A percentile compares a stretch with the other conserved stretches of the same genome.
Conservation (phyloP, 140 eudicot species). For the Oenanthe javanica region DNA sequence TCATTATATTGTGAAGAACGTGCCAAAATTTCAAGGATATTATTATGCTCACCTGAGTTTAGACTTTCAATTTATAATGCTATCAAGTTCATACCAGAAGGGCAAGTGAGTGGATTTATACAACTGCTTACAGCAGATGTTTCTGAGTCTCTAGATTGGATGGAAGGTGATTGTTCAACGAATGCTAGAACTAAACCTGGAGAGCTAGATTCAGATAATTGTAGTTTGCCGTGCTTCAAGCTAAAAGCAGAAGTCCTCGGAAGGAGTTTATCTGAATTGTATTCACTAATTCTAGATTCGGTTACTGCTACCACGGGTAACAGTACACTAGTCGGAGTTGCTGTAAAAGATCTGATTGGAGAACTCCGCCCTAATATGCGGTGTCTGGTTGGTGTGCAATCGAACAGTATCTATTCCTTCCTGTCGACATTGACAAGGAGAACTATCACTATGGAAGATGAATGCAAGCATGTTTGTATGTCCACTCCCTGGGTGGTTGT, state of each 20-base stretch:
- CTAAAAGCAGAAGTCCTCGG: conserved; percentile 60
- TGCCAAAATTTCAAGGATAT: conserved; percentile 44
- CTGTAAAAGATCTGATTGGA: conserved; percentile 41
- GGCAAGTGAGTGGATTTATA: neutral
- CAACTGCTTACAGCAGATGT: conserved; percentile 47
- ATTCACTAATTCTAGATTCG: conserved; percentile 60
- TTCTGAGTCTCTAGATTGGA: conserved; percentile 62
- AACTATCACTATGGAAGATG: conserved; percentile 11
- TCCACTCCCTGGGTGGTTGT: conserved; percentile 42
- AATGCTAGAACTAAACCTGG: conserved; percentile 9
- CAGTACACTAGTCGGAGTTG: conserved; percentile 51
- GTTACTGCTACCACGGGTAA: conserved; percentile 67
- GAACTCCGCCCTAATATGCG: conserved; percentile 50
- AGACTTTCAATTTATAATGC: conserved; percentile 33
- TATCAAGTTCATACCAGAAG: no score
- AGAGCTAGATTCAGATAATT: conserved; percentile 17
- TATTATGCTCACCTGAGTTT: conserved; percentile 64
- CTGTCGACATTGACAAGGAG: conserved; percentile 29
- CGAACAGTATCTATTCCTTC: conserved; percentile 27
- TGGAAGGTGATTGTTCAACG: conserved; percentile 25
- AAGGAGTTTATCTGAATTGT: conserved; percentile 52
- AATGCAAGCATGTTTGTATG: conserved; percentile 16
- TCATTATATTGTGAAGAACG: conserved; percentile 28
- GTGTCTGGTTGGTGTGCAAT: conserved; percentile 29
- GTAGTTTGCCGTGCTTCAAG: conserved; percentile 17